phyloP scores from a whole-genome alignment of 805 yeast species.

The Tetrapisispora iriomotensis region DNA sequence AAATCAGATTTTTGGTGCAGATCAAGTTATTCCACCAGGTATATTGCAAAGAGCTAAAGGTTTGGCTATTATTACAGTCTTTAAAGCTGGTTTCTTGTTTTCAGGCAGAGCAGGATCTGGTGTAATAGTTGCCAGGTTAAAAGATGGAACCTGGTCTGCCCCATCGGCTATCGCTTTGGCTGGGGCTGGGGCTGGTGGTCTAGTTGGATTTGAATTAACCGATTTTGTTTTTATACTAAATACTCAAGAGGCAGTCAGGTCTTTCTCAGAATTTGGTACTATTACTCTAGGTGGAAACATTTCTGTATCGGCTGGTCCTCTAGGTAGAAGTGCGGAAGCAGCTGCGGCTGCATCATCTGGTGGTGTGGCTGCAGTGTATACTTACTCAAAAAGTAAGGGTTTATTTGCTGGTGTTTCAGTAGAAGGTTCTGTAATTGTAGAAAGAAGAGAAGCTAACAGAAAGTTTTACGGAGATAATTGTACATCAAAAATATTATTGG shows the following conservation, averaged over 20 bases:
- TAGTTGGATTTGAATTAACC: slow-evolving; percentile 91
- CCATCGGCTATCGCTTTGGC: slow-evolving; percentile 96
- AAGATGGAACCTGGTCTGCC: slow-evolving; percentile 95
- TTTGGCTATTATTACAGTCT: slow-evolving; percentile 82
- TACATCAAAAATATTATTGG: slow-evolving; percentile 72
- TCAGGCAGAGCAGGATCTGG: slow-evolving; percentile 98
- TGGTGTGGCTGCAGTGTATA: slow-evolving; percentile 79
- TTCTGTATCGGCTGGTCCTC: slow-evolving; percentile 94
- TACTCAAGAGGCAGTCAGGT: slow-evolving; percentile 77
- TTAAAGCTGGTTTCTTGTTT: slow-evolving; percentile 93
- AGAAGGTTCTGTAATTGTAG: slow-evolving; percentile 94
- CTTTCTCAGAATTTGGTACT: slow-evolving; percentile 90
- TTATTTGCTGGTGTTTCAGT: slow-evolving; percentile 94
- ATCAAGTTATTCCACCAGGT: slow-evolving; percentile 80
- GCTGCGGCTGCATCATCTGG: slow-evolving; percentile 88
- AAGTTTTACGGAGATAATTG: slow-evolving; percentile 85
- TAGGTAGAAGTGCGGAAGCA: slow-evolving; percentile 96
- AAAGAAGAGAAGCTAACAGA: slow-evolving; percentile 93
- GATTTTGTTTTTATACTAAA: slow-evolving; percentile 93
- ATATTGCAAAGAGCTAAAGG: slow-evolving; percentile 87
- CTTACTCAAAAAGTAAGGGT: slow-evolving; percentile 95
- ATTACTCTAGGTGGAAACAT: slow-evolving; percentile 91
- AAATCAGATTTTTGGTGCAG: slow-evolving; percentile 84
- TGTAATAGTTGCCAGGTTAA: slow-evolving; percentile 83
- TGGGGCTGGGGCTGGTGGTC: slow-evolving; percentile 99